Percentiles rank a stretch among this genome's conserved stretches.
phyloP scores from a whole-genome alignment of 2,329 filamentous ascomycete species.

The Metarhizium rileyi region DNA sequence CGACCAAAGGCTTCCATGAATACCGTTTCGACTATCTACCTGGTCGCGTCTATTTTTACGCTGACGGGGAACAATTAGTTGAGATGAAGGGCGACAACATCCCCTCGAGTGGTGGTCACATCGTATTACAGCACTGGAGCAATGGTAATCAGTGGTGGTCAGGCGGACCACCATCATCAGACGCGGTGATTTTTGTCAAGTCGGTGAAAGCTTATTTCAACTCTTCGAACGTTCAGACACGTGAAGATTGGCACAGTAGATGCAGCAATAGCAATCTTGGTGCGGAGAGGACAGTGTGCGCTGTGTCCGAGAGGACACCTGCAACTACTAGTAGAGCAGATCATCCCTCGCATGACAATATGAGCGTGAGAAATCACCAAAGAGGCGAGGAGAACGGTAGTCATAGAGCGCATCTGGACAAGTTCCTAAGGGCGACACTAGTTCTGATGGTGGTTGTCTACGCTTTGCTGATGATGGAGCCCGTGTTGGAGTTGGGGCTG shows the following conservation, averaged over 20 bases:
- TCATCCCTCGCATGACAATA: conserved; percentile 9
- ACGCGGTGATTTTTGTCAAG: conserved; percentile 53
- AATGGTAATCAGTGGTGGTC: conserved; percentile 67
- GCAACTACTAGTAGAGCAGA: conserved; percentile 16
- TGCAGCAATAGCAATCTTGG: conserved; percentile 3
- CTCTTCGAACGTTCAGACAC: conserved; percentile 35
- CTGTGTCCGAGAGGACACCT: conserved; percentile 13
- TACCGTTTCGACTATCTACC: conserved; percentile 69
- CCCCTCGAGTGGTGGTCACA: conserved; percentile 51
- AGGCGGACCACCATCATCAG: conserved; percentile 53
- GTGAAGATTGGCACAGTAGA: conserved; percentile 3
- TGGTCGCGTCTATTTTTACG: conserved; percentile 56
- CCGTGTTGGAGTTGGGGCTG: background rate
- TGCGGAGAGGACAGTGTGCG: conserved; percentile 13
- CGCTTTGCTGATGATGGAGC: background rate
- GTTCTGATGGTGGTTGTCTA: background rate
- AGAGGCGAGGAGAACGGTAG: background rate
- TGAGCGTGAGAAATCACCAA: background rate
- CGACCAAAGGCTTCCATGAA: conserved; percentile 59
- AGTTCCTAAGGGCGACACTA: background rate
- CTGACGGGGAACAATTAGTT: conserved; percentile 49
- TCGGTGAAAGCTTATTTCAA: conserved; percentile 79
- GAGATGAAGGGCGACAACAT: conserved; percentile 46
- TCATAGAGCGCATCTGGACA: background rate
- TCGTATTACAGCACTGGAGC: conserved; percentile 69